A percentile compares a stretch with the other conserved stretches of the same genome.
Conservation (phyloP, 179 eudicot species). For the Silene noctiflora region DNA sequence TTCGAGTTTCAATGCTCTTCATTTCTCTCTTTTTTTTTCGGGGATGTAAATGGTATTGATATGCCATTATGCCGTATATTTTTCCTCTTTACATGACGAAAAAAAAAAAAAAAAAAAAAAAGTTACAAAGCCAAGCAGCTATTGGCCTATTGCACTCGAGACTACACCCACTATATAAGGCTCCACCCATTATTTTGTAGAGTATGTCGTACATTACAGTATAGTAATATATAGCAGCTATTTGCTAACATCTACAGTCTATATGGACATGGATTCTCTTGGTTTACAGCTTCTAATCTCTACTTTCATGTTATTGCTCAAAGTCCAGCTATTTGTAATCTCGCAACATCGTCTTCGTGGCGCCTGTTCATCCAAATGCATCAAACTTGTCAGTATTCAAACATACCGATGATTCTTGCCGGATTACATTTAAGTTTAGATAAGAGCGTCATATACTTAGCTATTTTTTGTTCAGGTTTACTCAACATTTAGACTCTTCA, state of each 20-base stretch:
- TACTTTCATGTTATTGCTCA: constrained; percentile 39
- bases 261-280: constrained; percentile 43
- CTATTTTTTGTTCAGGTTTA: background rate
- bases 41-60: too few relatives aligned
- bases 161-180: background rate
- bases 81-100: background rate
- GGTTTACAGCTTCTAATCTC: constrained; percentile 48
- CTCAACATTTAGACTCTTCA: too few relatives aligned
- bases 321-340: constrained; percentile 32
- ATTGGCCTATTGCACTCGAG: too few relatives aligned
- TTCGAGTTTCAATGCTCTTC: background rate
- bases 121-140: background rate
- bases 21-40: background rate
- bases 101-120: too few relatives aligned
- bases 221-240: background rate
- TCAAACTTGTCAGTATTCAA: constrained; percentile 1
- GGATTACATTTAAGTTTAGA: too few relatives aligned
- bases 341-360: constrained; percentile 68
- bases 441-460: too few relatives aligned
- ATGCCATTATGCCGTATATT: too few relatives aligned
- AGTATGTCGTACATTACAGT: too few relatives aligned
- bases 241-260: constrained; percentile 26
- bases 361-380: constrained; percentile 40
- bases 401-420: background rate
- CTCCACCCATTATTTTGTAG: background rate